A percentile compares a stretch with the other conserved stretches of the same genome.
These are phyloP conservation scores for Euclidium syriacum DNA, from an alignment of 345 rosid species.

Conservation along the genomic window DNA sequence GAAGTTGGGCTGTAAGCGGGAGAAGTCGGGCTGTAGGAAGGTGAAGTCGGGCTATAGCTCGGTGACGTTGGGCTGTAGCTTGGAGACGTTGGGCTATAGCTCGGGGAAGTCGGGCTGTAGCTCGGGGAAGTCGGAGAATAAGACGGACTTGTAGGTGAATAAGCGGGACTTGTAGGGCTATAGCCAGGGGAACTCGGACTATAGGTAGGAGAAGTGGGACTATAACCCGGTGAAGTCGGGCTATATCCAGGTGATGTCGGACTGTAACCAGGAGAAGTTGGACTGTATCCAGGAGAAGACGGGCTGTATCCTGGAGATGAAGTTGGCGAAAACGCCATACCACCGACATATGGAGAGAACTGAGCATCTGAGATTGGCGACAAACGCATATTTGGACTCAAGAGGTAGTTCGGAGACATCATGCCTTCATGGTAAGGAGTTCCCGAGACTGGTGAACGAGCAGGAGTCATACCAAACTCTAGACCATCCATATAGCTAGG, in stretches of 20 bases:
- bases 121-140: constrained; percentile 70
- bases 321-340: constrained; percentile 83
- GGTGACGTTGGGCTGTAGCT: constrained; percentile 84
- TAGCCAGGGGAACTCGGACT: constrained; percentile 87
- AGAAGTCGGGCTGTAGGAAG: constrained; percentile 69
- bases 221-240: constrained; percentile 78
- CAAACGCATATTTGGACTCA: constrained; percentile 71
- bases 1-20: constrained; percentile 76
- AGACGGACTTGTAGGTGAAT: constrained; percentile 66
- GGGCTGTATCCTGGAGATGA: constrained; percentile 85
- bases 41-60: constrained; percentile 75
- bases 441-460: constrained; percentile 74
- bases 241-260: constrained; percentile 84
- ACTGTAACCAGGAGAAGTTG: constrained; percentile 76
- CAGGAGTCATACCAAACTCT: constrained; percentile 92
- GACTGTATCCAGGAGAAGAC: constrained; percentile 75
- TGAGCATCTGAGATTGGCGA: constrained; percentile 82
- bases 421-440: constrained; percentile 96
- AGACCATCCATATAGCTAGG: constrained; percentile 95
- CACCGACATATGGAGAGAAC: constrained; percentile 93
- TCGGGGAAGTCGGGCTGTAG: constrained; percentile 80
- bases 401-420: constrained; percentile 89
- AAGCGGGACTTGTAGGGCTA: constrained; percentile 85
- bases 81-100: constrained; percentile 76
- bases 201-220: constrained; percentile 86